Percentiles rank a stretch among this genome's conserved stretches.
Evolutionary conservation across 2,329 filamentous ascomycete species (phyloP).

Genomic region (Sclerotinia nivalis): DNA sequence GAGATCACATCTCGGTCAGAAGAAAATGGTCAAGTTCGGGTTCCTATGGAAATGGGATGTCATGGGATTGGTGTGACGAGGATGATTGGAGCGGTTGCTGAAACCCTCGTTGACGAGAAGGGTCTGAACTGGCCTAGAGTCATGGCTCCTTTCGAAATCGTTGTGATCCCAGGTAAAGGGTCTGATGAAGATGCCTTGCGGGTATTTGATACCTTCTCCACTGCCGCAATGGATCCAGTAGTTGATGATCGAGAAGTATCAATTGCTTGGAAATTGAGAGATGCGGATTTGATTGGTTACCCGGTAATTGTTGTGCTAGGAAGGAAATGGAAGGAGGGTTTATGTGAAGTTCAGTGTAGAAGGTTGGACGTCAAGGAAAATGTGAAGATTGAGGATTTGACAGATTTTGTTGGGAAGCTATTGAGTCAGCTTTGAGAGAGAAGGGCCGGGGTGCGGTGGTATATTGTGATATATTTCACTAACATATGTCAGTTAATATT

Average conservation of each 20-base stretch:
- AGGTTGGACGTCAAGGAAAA: constrained; percentile 34
- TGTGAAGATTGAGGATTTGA: constrained; percentile 31
- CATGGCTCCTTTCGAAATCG: constrained; percentile 81
- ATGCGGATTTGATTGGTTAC: constrained; percentile 88
- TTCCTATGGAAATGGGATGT: constrained; percentile 88
- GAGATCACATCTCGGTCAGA: background rate
- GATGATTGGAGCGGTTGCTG: constrained; percentile 82
- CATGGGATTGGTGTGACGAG: constrained; percentile 93
- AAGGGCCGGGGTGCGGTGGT: background rate
- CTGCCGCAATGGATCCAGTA: constrained; percentile 57
- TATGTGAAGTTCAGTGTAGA: constrained; percentile 41
- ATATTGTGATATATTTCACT: background rate
- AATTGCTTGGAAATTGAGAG: constrained; percentile 82
- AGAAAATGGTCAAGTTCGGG: constrained; percentile 30
- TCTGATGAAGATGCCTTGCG: constrained; percentile 51
- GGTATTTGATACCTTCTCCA: constrained; percentile 63
- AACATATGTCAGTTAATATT: background rate
- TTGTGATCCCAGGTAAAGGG: constrained; percentile 59
- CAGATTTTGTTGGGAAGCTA: constrained; percentile 27
- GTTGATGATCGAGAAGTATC: constrained; percentile 71
- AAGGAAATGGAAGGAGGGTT: constrained; percentile 56
- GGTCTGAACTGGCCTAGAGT: constrained; percentile 86
- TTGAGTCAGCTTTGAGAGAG: constrained; percentile 29
- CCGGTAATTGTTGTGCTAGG: constrained; percentile 81
- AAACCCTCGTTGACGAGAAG: constrained; percentile 67